These are phyloP conservation scores for Dianthus caryophyllus DNA, from an alignment of 148 eudicot species.

Conservation along the genomic window DNA sequence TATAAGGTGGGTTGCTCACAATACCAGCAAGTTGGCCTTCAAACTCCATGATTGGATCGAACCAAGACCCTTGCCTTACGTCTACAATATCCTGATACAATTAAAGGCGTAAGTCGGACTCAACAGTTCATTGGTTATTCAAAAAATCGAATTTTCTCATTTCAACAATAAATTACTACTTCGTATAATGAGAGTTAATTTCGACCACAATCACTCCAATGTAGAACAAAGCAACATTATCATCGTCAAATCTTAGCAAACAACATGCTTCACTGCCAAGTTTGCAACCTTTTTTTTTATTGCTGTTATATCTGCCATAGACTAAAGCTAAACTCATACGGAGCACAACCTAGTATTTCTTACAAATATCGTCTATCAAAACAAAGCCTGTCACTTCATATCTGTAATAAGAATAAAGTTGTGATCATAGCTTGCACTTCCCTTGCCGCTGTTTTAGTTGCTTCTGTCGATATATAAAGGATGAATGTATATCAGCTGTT, in stretches of 20 bases:
- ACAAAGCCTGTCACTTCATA: background rate
- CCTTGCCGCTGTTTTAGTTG: background rate
- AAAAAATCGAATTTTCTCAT: background rate
- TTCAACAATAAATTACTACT: background rate
- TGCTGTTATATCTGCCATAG: background rate
- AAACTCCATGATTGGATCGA: constrained; percentile 59
- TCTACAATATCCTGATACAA: constrained; percentile 46
- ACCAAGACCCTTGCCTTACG: constrained; percentile 79
- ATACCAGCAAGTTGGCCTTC: constrained; percentile 70
- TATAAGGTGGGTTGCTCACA: constrained; percentile 95
- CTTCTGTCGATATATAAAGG: background rate
- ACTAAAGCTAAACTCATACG: background rate
- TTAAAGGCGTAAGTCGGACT: background rate
- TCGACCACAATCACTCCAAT: background rate
- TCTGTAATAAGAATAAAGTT: background rate
- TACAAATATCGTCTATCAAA: background rate
- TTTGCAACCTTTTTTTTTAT: too few species aligned
- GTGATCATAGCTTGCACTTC: background rate
- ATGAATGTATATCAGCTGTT: background rate
- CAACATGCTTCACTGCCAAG: too few species aligned
- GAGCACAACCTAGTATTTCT: too few species aligned
- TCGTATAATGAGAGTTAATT: background rate
- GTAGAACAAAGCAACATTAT: background rate
- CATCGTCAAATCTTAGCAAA: background rate
- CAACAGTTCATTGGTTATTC: constrained; percentile 3